Base-by-base conservation (phyloP, 352 stramenopile species). In the Globisporangium spiculum region DNA sequence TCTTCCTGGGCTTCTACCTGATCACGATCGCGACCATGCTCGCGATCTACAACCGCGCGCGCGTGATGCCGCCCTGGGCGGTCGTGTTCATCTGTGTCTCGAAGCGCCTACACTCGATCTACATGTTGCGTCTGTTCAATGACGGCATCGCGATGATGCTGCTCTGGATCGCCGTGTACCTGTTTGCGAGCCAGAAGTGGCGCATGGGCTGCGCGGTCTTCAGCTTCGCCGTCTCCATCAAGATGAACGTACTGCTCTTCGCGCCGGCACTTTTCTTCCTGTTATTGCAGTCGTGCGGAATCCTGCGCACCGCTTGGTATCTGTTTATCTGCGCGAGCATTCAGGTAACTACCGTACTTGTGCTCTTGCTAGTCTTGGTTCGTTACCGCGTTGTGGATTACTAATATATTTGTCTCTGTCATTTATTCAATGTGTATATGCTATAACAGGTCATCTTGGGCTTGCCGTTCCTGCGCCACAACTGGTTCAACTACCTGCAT, bases 201-300 rank as follows among this genome's bases (percentile, higher is more conserved):
- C 85, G 88, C 54, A 75, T 89, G 56, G 96, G 94, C 54, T 98
- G 95, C 67, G 78, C 97, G 3, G 52, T 99, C 46, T 99, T 98
- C 83, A 98, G 93, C 60, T 78, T 99, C 30, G 96, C 95, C 20
- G 96, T 99, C 9, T 98, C 92, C 38, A 93, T 99, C 73, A 99
- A 99, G 83, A 99, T 99, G 98, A 99, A 99, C 86, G 86, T 99
- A 36, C 81, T 99, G 53, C 84, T 99, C 14, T 99, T 99, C 71
- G 96, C 97, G 50, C 97, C 97, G 0, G 97, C 94, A 46, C 76
- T 99, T 1, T 92, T 99, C 58, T 93, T 99, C 63, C 76, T 99
- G 53, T 77, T 99, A 54, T 79, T 99, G 24, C 93, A 98, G 73
- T 90, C 81, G 16, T 93, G 80, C 53, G 92, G 92, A 12, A 68